Percentiles rank a stretch among this genome's conserved stretches.
Conservation (phyloP, 371 early-diverging fungal species). For the Mucor piriformis region DNA sequence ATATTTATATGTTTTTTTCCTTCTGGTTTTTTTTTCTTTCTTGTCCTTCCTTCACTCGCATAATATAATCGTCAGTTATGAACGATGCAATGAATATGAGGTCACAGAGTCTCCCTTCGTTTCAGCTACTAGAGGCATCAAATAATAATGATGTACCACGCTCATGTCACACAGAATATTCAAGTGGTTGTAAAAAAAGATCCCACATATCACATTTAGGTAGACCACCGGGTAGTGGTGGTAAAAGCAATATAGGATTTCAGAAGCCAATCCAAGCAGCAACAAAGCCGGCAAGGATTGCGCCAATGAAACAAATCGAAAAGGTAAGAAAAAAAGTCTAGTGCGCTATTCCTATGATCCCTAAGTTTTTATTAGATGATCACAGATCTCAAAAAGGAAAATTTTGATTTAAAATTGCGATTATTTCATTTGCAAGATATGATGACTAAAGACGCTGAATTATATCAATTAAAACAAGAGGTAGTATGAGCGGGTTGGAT, state of each 20-base stretch:
- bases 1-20: not conserved
- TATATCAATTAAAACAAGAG: constrained; percentile 18
- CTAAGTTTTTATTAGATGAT: constrained; percentile 26
- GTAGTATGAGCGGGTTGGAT: not conserved
- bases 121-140: not conserved
- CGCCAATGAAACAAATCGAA: constrained; percentile 36
- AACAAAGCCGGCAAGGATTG: constrained; percentile 9
- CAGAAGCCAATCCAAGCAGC: not conserved
- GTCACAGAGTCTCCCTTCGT: too few relatives aligned
- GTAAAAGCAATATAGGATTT: too few relatives aligned
- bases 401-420: constrained; percentile 48
- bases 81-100: too few relatives aligned
- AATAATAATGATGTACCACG: not conserved
- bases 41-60: too few relatives aligned
- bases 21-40: constrained; percentile 1
- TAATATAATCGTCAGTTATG: too few relatives aligned
- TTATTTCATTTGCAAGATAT: constrained; percentile 38
- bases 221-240: constrained; percentile 9
- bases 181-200: not conserved
- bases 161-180: constrained; percentile 1
- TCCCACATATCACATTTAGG: constrained; percentile 19
- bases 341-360: not conserved
- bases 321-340: constrained; percentile 14
- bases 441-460: constrained; percentile 16
- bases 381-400: constrained; percentile 49